Base-by-base conservation (phyloP, 495 filamentous ascomycete genomes). In the Massariosphaeria phaeospora region DNA sequence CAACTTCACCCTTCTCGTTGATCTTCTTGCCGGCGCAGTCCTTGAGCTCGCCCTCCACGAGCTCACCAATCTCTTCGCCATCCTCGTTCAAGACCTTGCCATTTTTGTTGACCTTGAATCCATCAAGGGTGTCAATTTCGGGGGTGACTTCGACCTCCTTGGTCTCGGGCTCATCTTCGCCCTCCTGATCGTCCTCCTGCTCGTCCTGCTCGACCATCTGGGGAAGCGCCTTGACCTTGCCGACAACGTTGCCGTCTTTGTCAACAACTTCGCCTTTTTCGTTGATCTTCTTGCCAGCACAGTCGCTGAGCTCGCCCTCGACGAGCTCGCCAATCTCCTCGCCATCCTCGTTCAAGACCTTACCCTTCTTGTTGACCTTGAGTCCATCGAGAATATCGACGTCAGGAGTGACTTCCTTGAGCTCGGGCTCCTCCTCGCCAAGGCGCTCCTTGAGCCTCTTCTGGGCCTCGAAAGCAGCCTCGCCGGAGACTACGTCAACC, bases 241-340 rank as follows among this genome's bases (percentile, higher is more conserved):
- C 70, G 40, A 73, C 57, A 48, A 73, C 67, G 24, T 72, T 71
- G 24, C 69, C 70, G 35, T 73, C 67, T 54, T 72, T 71, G 61
- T 72, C 70, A 13, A 73, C 54, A 27, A 79, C 69, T 34, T 79
- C 75, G 39, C 76, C 76, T 40, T 77, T 69, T 15, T 74, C 74
- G 43, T 77, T 78, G 61, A 72, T 60, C 65, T 76, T 77, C 72
- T 77, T 78, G 43, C 76, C 75, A 18, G 70, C 68, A 48, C 73
- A 73, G 5, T 75, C 67, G 13, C 54, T 55, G n/a, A 73, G 41
- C 18, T 77, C 74, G 26, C 74, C 75, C 40, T 78, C 75, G 17
- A 66, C 61, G 24, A 79, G 70, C 56, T 73, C 73, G 20, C 70
- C 76, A 57, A 79, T 73, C 0, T 66, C 62, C 43, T 79, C 75